Evolutionary conservation across 768 basidiomycete species (phyloP), one percentile per base, ranked within the genome.

Genomic region (Tulasnella sp.): DNA sequence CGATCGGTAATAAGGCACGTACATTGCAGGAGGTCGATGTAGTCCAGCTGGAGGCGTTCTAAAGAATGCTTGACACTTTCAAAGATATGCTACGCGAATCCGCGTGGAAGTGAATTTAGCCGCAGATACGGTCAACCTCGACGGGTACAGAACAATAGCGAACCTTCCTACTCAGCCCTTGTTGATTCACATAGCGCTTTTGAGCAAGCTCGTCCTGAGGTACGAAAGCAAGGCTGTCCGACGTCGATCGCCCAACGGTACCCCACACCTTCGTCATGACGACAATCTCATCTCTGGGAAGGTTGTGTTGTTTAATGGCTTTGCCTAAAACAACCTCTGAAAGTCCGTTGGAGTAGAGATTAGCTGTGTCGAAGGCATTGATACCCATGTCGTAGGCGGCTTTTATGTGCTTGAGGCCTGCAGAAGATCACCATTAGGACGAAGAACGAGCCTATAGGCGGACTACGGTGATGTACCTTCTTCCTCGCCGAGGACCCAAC

Each of bases 251-350:
- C 9, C 39, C 75, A 54, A 39, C 72, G 14, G 54, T 68, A 42
- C 70, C 54, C 14, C 69, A 36, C 22, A 71, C 40, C 3, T 94
- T 93, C 71, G 93, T 92, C 85, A 93, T 86, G 22, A 94, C 87
- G 22, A 94, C 92, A 68, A 93, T 88, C 79, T 90, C 88, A 19
- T 91, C 90, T 2, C 92, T 87, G 22, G 91, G 91, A 11, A 76
- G 67, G 29, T 70, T 76, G 34, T 76, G 29, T n/a, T 19, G 91
- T 79, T 90, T 91, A 83, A 94, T 89, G 3, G 89, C 91, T 79
- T 91, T 90, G 8, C 92, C 92, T n/a, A 92, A 84, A 72, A 92
- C 85, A 67, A 87, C 80, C 81, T 93, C 93, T 0, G 89, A 90
- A 6, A 84, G 81, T 1, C 91, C 91, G 79, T 91, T 89, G 1